phyloP scores from a whole-genome alignment of 176 grass and related monocot genomes.

The Aegilops speltoides region DNA sequence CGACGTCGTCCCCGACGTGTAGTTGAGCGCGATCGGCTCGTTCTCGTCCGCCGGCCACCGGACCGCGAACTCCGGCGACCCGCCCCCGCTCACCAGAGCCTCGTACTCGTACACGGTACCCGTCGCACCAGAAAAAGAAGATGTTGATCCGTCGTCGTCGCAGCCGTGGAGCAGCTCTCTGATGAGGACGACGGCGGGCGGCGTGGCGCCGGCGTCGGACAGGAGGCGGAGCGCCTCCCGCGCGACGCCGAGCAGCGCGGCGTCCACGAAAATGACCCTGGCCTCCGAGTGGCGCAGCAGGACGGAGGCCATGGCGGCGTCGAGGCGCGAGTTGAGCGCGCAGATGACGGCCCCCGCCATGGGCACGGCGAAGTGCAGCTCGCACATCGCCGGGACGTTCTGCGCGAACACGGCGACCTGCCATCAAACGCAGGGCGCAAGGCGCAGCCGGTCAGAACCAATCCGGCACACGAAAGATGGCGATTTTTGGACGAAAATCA shows the following conservation, averaged over 20 bases:
- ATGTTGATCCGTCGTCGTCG: not conserved
- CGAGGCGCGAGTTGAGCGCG: conserved; percentile 75
- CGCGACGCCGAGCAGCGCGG: conserved; percentile 41
- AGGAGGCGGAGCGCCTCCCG: conserved; percentile 54
- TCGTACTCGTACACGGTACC: conserved; percentile 43
- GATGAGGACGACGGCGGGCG: conserved; percentile 52
- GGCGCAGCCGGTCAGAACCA: too few species aligned
- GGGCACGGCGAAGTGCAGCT: conserved; percentile 79
- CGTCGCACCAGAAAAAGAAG: not conserved
- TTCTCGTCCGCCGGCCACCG: conserved; percentile 70
- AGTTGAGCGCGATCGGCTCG: conserved; percentile 74
- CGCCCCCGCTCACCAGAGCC: conserved; percentile 25
- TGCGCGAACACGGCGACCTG: conserved; percentile 79
- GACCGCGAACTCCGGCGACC: conserved; percentile 25
- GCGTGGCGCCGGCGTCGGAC: conserved; percentile 17
- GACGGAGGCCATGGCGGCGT: conserved; percentile 53
- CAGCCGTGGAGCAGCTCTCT: conserved; percentile 35
- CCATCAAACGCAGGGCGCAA: too few species aligned
- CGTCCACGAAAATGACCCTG: conserved; percentile 70
- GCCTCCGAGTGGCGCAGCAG: conserved; percentile 78
- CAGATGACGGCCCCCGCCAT: conserved; percentile 84
- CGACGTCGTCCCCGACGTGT: conserved; percentile 84
- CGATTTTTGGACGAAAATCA: not conserved
- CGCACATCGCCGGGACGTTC: conserved; percentile 72
- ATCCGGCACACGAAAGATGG: too few species aligned